Percentiles rank a stretch among this genome's conserved stretches.
Evolutionary conservation across 257 asterid genomes (phyloP).

Genomic region (Jasminum sambac): DNA sequence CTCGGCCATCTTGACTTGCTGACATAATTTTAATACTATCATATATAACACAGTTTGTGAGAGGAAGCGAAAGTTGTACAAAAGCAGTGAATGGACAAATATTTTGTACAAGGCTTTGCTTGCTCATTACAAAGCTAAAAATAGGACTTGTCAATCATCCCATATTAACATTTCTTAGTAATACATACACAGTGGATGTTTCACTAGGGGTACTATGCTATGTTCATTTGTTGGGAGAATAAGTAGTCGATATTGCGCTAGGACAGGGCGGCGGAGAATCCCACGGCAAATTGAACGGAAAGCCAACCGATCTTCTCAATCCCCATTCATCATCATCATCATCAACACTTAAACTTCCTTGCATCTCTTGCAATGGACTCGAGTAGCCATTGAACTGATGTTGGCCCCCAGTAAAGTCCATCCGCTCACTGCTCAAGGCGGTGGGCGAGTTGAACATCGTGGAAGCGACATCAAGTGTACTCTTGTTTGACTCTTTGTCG

Average conservation of each 20-base stretch:
- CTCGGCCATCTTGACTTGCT: slow-evolving; percentile 83
- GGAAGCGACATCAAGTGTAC: slow-evolving; percentile 36
- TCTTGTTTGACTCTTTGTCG: slow-evolving; percentile 34
- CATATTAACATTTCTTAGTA: slow-evolving; percentile 24
- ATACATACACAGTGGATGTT: no score
- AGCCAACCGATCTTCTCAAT: slow-evolving; percentile 37
- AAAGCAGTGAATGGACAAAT: slow-evolving; percentile 16
- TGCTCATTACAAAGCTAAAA: slow-evolving; percentile 27
- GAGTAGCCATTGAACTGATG: slow-evolving; percentile 42
- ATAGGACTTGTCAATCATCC: slow-evolving; percentile 7
- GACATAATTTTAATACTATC: no score
- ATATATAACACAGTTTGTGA: no score
- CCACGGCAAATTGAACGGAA: slow-evolving; percentile 69
- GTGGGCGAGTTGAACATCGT: slow-evolving; percentile 35
- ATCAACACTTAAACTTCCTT: slow-evolving; percentile 11
- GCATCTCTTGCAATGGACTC: slow-evolving; percentile 39
- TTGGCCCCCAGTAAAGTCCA: slow-evolving; percentile 30
- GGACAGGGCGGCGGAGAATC: slow-evolving; percentile 68
- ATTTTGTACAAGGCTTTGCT: slow-evolving; percentile 30
- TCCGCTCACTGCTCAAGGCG: slow-evolving; percentile 13
- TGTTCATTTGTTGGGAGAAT: slow-evolving; percentile 45
- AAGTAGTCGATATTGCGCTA: slow-evolving; percentile 52
- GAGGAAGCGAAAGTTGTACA: no score
- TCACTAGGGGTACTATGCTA: no score
- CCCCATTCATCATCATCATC: slow-evolving; percentile 26